A percentile compares a stretch with the other conserved stretches of the same genome.
Conservation (phyloP, 1,284 basidiomycete genomes). For the Laetiporus sulphureus region DNA sequence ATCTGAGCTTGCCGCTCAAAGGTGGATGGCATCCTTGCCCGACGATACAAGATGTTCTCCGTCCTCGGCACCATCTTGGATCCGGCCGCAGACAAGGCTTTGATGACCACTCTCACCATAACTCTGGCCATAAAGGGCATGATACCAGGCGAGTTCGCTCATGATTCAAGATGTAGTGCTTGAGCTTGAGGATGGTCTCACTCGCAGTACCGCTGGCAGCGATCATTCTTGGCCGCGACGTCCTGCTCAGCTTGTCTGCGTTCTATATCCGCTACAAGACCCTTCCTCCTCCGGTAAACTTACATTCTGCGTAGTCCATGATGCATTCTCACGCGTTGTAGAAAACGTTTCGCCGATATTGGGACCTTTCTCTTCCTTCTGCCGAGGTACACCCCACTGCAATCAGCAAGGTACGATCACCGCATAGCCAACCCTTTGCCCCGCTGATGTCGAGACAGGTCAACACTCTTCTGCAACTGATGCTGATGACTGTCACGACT, state of each 20-base stretch:
- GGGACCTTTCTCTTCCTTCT: slow-evolving; percentile 92
- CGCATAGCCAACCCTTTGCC: too few species aligned
- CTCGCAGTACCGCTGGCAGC: slow-evolving; percentile 72
- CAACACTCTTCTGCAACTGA: slow-evolving; percentile 90
- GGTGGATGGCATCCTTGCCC: slow-evolving; percentile 89
- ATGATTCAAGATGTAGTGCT: background rate
- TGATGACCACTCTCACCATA: slow-evolving; percentile 93
- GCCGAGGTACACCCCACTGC: slow-evolving; percentile 88
- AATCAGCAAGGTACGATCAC: slow-evolving; percentile 94
- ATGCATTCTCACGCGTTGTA: slow-evolving; percentile 30
- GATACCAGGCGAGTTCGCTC: slow-evolving; percentile 64
- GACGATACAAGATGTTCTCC: slow-evolving; percentile 78
- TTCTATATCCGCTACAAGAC: slow-evolving; percentile 94
- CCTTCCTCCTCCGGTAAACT: slow-evolving; percentile 64
- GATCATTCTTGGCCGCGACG: slow-evolving; percentile 87
- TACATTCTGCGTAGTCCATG: too few species aligned
- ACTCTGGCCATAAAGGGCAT: slow-evolving; percentile 80
- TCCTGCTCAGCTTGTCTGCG: slow-evolving; percentile 82
- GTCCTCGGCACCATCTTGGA: slow-evolving; percentile 94
- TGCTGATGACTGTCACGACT: slow-evolving; percentile 86
- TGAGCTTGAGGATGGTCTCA: background rate
- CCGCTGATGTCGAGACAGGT: too few species aligned
- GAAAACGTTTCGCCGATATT: slow-evolving; percentile 92
- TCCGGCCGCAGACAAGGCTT: slow-evolving; percentile 93
- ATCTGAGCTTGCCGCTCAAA: slow-evolving; percentile 27